phyloP scores from a whole-genome alignment of 2,329 filamentous ascomycete species.

The Metarhizium brunneum region DNA sequence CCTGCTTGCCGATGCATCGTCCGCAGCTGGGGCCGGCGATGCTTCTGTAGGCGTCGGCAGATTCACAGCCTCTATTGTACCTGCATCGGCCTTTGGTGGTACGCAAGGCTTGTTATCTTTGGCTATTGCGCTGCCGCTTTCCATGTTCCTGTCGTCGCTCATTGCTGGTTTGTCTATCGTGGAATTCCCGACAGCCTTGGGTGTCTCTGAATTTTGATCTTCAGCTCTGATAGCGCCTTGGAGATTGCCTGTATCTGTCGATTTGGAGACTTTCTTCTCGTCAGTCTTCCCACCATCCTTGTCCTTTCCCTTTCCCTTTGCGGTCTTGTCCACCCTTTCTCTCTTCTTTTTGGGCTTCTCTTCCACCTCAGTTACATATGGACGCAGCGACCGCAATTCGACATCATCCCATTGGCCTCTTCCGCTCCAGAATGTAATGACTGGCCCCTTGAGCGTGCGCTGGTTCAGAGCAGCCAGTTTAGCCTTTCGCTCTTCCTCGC shows the following conservation, averaged over 20 bases:
- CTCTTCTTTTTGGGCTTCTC: constrained; percentile 53
- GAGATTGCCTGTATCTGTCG: constrained; percentile 10
- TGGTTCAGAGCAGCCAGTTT: constrained; percentile 84
- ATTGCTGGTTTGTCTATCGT: neutral
- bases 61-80: neutral
- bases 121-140: neutral
- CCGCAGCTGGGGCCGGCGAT: neutral
- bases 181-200: neutral
- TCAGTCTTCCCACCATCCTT: constrained; percentile 11
- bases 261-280: neutral
- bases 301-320: constrained; percentile 18
- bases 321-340: constrained; percentile 27
- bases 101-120: neutral
- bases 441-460: constrained; percentile 76
- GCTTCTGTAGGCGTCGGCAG: neutral
- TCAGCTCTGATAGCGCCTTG: neutral
- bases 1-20: neutral
- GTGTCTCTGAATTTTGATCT: neutral
- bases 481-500: constrained; percentile 72
- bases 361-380: constrained; percentile 51
- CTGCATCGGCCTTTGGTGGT: neutral
- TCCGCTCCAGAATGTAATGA: constrained; percentile 92
- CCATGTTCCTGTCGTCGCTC: neutral
- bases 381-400: constrained; percentile 62
- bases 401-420: constrained; percentile 72